Conservation (phyloP, 139 green algal species). For the Zygnema cylindricum region DNA sequence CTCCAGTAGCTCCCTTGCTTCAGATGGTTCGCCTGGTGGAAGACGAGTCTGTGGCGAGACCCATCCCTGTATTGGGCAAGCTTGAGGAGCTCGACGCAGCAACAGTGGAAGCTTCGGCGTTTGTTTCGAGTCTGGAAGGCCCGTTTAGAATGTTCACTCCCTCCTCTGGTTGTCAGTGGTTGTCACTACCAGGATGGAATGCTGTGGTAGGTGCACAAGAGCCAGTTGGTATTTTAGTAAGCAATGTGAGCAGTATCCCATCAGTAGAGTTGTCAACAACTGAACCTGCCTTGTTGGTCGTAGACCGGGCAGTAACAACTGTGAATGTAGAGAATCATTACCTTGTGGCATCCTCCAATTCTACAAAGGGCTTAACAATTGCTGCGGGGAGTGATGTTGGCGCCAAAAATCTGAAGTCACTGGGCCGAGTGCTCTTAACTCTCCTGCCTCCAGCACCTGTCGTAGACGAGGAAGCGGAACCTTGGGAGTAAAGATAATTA, state of each 20-base stretch:
- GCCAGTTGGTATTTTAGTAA: conserved; percentile 37
- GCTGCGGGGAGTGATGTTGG: neutral
- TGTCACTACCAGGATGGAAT: conserved; percentile 36
- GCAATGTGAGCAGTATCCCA: neutral
- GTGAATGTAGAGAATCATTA: neutral
- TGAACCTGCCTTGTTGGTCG: neutral
- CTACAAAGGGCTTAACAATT: neutral
- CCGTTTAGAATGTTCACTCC: conserved; percentile 46
- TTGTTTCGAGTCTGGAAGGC: conserved; percentile 21
- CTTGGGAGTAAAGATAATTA: no score
- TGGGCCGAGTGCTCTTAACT: neutral
- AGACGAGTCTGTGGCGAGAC: conserved; percentile 9
- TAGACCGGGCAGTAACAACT: neutral
- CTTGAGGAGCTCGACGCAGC: conserved; percentile 30
- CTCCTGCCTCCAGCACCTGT: conserved; percentile 4
- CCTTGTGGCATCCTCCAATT: neutral
- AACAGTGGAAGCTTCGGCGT: neutral
- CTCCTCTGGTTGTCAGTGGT: conserved; percentile 6
- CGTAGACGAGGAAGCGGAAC: neutral
- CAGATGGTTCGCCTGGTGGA: conserved; percentile 21
- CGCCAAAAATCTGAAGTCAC: neutral
- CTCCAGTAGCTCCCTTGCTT: neutral
- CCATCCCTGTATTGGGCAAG: conserved; percentile 5
- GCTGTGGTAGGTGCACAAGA: conserved; percentile 2
- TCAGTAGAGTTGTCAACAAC: neutral